Evolutionary conservation across 2,329 filamentous ascomycete species (phyloP), one percentile per base, ranked within the genome.

Genomic region (Xylariaceae sp.): DNA sequence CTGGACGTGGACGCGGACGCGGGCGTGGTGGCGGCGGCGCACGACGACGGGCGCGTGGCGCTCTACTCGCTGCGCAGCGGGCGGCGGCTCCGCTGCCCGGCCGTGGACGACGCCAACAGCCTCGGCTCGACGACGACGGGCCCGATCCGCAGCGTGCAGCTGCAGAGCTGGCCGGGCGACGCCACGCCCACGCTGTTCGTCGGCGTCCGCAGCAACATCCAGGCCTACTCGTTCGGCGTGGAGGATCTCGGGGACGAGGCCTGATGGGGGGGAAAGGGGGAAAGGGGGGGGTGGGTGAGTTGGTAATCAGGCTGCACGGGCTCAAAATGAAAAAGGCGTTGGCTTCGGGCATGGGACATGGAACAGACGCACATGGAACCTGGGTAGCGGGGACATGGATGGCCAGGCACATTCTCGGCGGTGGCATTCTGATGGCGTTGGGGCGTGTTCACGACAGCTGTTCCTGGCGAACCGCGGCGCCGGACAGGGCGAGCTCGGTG

Each of bases 1-100:
- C 65, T 77, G 43, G 72, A 74, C 33, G 61, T 70, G 4, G 61
- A 67, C 36, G 30, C 52, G 0, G 57, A 60, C n/a, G 50, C 64
- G 6, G 70, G 69, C 10, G 43, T 72, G 16, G 64, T 74, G 4
- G 75, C 74, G 0, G 68, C 73, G 0, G 71, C 68, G 0, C 70
- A 74, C 29, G 67, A 71, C 24, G 60, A 70, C 30, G 65, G 63
- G 9, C 62, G 52, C 0, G 55, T 77, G 0, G 59, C 46, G 2
- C 43, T 77, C 10, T 75, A 72, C 43, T 75, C 71, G 7, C 47
- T 72, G 5, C 45, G 43, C 6, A 67, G 64, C 2, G 73, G 73
- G 0, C 41, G 55, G 9, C 47, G 50, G 9, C 41, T 76, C 5
- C 39, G 38, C 3, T 48, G 45, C 9, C 38, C 47, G 0, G 43